phyloP scores from a whole-genome alignment of 1,284 basidiomycete genomes.

The Malassezia furfur region DNA sequence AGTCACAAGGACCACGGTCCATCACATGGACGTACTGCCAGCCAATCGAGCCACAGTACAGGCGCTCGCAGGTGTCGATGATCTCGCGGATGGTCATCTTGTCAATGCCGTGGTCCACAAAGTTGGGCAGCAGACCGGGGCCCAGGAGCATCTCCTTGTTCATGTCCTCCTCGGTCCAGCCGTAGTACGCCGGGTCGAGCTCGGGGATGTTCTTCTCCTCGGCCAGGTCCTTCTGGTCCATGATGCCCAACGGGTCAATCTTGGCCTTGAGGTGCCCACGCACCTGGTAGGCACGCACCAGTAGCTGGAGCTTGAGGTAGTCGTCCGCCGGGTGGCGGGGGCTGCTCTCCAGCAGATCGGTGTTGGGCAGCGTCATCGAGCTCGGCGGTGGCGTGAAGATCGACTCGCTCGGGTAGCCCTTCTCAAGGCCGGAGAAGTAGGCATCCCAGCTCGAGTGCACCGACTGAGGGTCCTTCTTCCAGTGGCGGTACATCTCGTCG shows the following conservation, averaged over 20 bases:
- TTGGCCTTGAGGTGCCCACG: conserved; percentile 93
- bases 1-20: conserved; percentile 97
- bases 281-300: conserved; percentile 89
- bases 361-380: conserved; percentile 55
- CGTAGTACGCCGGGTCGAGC: conserved; percentile 56
- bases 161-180: conserved; percentile 85
- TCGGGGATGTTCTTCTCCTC: conserved; percentile 36
- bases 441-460: conserved; percentile 91
- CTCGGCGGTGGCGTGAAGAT: conserved; percentile 77
- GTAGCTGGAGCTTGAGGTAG: conserved; percentile 63
- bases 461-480: conserved; percentile 61
- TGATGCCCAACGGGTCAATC: conserved; percentile 86
- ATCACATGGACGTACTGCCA: conserved; percentile 98
- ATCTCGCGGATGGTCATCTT: conserved; percentile 86
- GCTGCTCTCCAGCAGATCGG: conserved; percentile 54
- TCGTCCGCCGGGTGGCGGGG: conserved; percentile 69
- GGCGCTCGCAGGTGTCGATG: conserved; percentile 79
- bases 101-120: conserved; percentile 68
- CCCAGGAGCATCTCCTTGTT: conserved; percentile 89
- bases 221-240: conserved; percentile 67
- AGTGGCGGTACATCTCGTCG: conserved; percentile 59
- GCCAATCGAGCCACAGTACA: conserved; percentile 91
- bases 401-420: conserved; percentile 69
- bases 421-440: conserved; percentile 88
- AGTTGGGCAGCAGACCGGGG: conserved; percentile 90